Conservation (phyloP, 257 asterid species). For the Nicotiana obtusifolia region DNA sequence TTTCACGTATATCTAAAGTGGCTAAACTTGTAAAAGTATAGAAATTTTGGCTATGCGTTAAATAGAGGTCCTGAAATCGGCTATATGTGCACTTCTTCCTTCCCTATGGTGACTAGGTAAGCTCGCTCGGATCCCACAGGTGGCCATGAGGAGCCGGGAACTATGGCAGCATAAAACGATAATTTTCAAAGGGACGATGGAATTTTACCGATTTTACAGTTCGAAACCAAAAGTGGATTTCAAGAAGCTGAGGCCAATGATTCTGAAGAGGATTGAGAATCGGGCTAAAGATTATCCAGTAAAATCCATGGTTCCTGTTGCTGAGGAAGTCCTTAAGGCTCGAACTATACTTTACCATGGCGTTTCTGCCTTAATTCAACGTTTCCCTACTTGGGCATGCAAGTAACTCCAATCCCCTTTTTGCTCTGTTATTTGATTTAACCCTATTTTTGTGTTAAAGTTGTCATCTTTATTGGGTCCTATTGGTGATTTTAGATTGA, state of each 20-base stretch:
- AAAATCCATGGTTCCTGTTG: slow-evolving; percentile 51
- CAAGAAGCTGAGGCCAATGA: slow-evolving; percentile 69
- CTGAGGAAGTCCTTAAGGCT: slow-evolving; percentile 57
- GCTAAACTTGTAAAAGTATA: too few species aligned
- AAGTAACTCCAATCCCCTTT: slow-evolving; percentile 42
- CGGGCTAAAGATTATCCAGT: slow-evolving; percentile 69
- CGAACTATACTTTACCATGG: slow-evolving; percentile 58
- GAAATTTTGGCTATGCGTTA: too few species aligned
- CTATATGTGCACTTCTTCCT: too few species aligned
- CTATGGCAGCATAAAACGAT: neutral
- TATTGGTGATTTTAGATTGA: neutral
- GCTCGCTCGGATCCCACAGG: too few species aligned
- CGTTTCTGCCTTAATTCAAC: slow-evolving; percentile 57
- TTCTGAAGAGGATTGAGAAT: slow-evolving; percentile 65
- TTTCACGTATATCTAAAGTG: too few species aligned
- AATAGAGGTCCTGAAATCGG: too few species aligned
- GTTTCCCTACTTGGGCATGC: slow-evolving; percentile 76
- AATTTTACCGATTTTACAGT: neutral
- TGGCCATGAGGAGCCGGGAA: slow-evolving; percentile 8
- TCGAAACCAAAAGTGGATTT: slow-evolving; percentile 24
- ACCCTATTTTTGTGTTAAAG: neutral
- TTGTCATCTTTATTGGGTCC: neutral
- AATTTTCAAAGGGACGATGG: neutral
- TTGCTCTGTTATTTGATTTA: neutral
- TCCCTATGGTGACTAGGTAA: too few species aligned